phyloP scores from a whole-genome alignment of 176 grass and related monocot genomes.

The Triticum aestivum region DNA sequence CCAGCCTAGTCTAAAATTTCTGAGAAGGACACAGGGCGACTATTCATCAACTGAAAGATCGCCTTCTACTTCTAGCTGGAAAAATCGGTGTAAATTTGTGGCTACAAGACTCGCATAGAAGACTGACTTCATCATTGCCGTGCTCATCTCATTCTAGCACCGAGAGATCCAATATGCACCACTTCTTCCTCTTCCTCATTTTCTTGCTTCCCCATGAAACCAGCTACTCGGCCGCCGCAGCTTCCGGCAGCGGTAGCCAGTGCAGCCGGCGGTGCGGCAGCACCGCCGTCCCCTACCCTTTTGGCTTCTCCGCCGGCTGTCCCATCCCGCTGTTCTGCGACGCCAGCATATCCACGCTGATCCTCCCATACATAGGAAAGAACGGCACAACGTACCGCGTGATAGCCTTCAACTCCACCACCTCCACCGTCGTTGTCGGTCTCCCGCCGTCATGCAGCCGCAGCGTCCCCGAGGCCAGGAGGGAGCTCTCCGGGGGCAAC shows the following conservation, averaged over 20 bases:
- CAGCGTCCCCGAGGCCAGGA: too few relatives aligned
- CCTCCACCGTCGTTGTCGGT: too few relatives aligned
- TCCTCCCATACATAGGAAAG: neutral
- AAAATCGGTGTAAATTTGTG: neutral
- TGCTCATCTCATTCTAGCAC: neutral
- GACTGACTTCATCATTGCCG: too few relatives aligned
- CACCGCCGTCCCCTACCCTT: constrained; percentile 27
- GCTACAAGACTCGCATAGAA: neutral
- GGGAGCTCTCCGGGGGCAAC: too few relatives aligned
- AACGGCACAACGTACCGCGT: too few relatives aligned
- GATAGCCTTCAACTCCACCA: too few relatives aligned
- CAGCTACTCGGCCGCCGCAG: neutral
- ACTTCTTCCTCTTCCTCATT: neutral
- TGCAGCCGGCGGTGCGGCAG: constrained; percentile 38
- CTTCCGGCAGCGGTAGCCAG: fast-evolving
- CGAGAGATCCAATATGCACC: neutral
- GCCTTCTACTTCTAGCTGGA: neutral
- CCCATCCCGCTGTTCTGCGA: neutral
- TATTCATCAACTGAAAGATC: neutral
- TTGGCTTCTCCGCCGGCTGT: constrained; percentile 57
- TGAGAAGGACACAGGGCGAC: neutral
- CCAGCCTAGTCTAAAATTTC: neutral
- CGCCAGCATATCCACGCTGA: neutral
- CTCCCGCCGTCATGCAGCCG: too few relatives aligned
- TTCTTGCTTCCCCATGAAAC: neutral